Base-by-base conservation (phyloP, 2,329 filamentous ascomycete genomes). In the Exophiala sp. region DNA sequence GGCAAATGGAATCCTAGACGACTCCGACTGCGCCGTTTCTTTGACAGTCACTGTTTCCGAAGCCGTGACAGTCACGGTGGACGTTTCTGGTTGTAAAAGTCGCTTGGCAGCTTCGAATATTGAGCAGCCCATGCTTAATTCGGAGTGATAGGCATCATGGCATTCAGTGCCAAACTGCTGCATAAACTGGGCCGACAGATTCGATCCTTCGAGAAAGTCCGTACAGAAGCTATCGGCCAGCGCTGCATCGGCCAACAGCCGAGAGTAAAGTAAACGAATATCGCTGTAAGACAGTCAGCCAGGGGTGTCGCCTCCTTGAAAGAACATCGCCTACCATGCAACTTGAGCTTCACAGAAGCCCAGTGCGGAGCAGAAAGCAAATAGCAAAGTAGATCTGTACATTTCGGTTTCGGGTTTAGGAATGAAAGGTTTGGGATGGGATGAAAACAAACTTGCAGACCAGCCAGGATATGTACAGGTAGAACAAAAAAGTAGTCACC, bases 221-320 rank as follows among this genome's bases (percentile, higher is more conserved):
- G 46, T 35, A 43, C 46, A 48, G 24, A 48, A 48, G 16, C 27
- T 22, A 42, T 48, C 35, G 3, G 46, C 46, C 21, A 48, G 38
- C 32, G 24, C 35, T 21, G 35, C 38, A 27, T 48, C 38, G 18
- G 46, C 46, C 27, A 48, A 23, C 18, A 48, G 18, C 27, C 46
- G 37, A 21, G 46, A 42, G 18, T 48, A 42, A 1, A 48, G 21
- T 2, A 35, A 23, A 29, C 27, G 23, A 43, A 48, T 35, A 43
- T 42, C 46, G 27, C 46, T 48, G 29, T 11, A 16, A 3, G 27
- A 27, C 10, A 27, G 21, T 38, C 21, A 38, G 34, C 10, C 16
- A 18, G 10, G 13, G 10, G n/a, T 16, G 5, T 11, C n/a, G 4
- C 14, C 1, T 3, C 9, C 13, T 9, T 22, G 14, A 42, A n/a